Percentiles rank a stretch among this genome's conserved stretches.
Conservation (phyloP, 495 filamentous ascomycete genomes). For the Daldinia concentrica region DNA sequence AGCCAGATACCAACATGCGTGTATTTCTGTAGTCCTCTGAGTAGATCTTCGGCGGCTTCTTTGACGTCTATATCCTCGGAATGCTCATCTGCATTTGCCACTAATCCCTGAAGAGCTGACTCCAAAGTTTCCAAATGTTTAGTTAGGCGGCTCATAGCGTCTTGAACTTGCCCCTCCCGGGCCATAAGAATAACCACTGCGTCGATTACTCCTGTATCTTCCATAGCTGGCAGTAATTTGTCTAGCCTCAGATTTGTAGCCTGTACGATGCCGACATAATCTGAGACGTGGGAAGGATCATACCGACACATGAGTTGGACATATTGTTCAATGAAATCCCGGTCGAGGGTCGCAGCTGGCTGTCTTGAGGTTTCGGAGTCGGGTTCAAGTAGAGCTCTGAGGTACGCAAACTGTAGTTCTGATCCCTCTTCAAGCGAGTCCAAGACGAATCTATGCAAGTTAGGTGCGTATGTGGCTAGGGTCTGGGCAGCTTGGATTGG, state of each 20-base stretch:
- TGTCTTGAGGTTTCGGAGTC: conserved; percentile 55
- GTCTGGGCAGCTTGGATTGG: conserved; percentile 72
- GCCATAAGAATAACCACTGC: conserved; percentile 92
- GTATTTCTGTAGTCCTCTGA: conserved; percentile 86
- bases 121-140: conserved; percentile 81
- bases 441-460: conserved; percentile 77
- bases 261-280: conserved; percentile 81
- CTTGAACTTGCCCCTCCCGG: conserved; percentile 82
- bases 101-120: conserved; percentile 76
- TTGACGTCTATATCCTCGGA: conserved; percentile 62
- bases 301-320: conserved; percentile 89
- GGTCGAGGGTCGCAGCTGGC: conserved; percentile 44
- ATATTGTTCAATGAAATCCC: conserved; percentile 81
- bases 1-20: conserved; percentile 92
- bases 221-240: conserved; percentile 84
- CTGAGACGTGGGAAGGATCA: conserved; percentile 81
- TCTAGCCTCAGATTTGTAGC: conserved; percentile 83
- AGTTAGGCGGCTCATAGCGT: conserved; percentile 85
- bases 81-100: conserved; percentile 59
- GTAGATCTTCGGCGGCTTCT: conserved; percentile 65
- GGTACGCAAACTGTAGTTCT: conserved; percentile 76
- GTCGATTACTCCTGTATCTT: conserved; percentile 88
- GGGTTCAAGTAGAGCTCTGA: conserved; percentile 81
- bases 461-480: conserved; percentile 70
- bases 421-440: conserved; percentile 69